Percentiles rank a stretch among this genome's conserved stretches.
phyloP scores from a whole-genome alignment of 352 stramenopile genomes.

The Pythium brachiatum region DNA sequence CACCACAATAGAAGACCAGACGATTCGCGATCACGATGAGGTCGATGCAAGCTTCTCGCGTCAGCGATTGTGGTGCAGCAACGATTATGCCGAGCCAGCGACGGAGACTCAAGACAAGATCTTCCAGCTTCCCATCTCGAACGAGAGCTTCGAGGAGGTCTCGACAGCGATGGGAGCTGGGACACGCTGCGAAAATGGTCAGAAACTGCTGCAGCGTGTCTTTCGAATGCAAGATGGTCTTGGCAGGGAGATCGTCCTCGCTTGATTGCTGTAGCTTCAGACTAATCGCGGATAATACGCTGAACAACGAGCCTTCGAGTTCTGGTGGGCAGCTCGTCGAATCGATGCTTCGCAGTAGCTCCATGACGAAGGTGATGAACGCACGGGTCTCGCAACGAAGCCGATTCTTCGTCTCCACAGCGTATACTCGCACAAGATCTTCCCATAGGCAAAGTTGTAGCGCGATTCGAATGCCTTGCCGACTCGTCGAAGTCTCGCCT shows the following conservation, averaged over 20 bases:
- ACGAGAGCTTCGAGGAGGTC: slow-evolving; percentile 3
- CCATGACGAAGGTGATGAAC: slow-evolving; percentile 10
- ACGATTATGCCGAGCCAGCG: slow-evolving; percentile 19
- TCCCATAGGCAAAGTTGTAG: slow-evolving; percentile 13
- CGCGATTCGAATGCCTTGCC: not conserved
- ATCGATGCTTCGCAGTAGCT: slow-evolving; percentile 14
- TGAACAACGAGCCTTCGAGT: slow-evolving; percentile 23
- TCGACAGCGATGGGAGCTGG: not conserved
- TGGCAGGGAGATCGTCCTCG: not conserved
- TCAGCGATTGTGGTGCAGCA: not conserved
- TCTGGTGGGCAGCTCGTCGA: slow-evolving; percentile 12
- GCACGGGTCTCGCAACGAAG: not conserved
- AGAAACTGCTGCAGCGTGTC: slow-evolving; percentile 11
- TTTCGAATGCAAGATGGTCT: slow-evolving; percentile 16
- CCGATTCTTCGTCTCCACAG: not conserved
- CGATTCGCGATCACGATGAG: slow-evolving; percentile 19
- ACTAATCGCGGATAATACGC: slow-evolving; percentile 9
- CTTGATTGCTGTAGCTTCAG: not conserved
- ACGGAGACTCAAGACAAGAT: slow-evolving; percentile 15
- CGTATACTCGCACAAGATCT: slow-evolving; percentile 16
- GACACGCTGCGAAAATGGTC: not conserved
- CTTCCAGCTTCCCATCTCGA: slow-evolving; percentile 13
- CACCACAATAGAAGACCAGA: slow-evolving; percentile 4
- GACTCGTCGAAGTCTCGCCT: not conserved
- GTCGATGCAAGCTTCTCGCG: not conserved